Percentiles rank a stretch among this genome's conserved stretches.
Evolutionary conservation across 495 filamentous ascomycete genomes (phyloP).

Genomic region (Aspergillus mulundensis): DNA sequence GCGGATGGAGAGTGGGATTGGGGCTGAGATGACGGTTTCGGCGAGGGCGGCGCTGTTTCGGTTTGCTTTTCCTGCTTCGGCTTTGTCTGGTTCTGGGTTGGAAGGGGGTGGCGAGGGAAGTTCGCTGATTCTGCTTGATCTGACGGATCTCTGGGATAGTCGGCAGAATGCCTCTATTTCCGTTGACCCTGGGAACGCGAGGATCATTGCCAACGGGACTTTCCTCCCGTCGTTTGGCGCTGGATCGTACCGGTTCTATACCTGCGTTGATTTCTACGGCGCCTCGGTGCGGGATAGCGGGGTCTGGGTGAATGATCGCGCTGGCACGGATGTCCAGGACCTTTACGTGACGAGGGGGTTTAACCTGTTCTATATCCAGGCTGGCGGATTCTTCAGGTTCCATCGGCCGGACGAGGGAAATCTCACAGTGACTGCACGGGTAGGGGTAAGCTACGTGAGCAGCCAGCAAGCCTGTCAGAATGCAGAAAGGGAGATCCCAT

Average conservation of each 20-base stretch:
- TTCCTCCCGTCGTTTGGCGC: slow-evolving; percentile 68
- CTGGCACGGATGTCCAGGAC: slow-evolving; percentile 44
- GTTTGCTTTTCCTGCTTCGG: slow-evolving; percentile 60
- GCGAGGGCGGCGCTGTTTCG: slow-evolving; percentile 35
- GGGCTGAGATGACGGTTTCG: slow-evolving; percentile 59
- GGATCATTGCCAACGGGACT: slow-evolving; percentile 50
- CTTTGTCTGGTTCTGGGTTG: too few relatives aligned
- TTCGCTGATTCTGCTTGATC: slow-evolving; percentile 64
- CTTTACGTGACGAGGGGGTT: slow-evolving; percentile 63
- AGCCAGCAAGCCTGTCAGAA: slow-evolving; percentile 58
- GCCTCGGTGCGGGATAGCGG: slow-evolving; percentile 41
- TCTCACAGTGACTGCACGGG: slow-evolving; percentile 52
- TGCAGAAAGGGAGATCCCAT: slow-evolving; percentile 57
- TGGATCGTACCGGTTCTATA: slow-evolving; percentile 58
- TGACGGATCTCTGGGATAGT: slow-evolving; percentile 66
- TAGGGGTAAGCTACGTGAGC: slow-evolving; percentile 71
- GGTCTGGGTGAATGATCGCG: slow-evolving; percentile 41
- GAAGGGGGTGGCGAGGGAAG: slow-evolving; percentile 23
- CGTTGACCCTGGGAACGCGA: slow-evolving; percentile 45
- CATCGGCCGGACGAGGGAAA: slow-evolving; percentile 24
- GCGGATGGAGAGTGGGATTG: slow-evolving; percentile 53
- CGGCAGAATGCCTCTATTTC: slow-evolving; percentile 34
- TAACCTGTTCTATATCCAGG: slow-evolving; percentile 66
- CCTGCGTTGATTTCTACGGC: slow-evolving; percentile 63
- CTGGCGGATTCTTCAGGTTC: slow-evolving; percentile 64